Base-by-base conservation (phyloP, 164 flowering plant genomes). In the Nymphaea colorata region DNA sequence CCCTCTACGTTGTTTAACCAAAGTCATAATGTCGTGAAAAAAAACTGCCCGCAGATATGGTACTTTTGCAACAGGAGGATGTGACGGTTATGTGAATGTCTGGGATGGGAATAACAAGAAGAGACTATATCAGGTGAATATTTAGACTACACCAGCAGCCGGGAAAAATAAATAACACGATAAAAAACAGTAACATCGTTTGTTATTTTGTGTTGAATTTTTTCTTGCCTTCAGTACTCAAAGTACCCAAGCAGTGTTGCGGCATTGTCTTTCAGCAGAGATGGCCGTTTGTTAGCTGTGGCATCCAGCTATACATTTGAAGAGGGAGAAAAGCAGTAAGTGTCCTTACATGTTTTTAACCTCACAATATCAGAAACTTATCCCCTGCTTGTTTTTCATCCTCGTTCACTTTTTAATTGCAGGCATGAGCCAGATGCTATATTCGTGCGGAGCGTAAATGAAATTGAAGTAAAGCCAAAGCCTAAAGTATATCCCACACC, bases 91-190 rank as follows among this genome's bases (percentile, higher is more conserved):
- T 78, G 96, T 90, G 5, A 92, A 90, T 68, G 87, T 92, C 42
- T 92, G 96, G 96, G 96, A 90, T 76, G 98, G 96, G 14, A 88
- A 87, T 80, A 88, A 94, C 78, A 91, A 94, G 80, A 92, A 94
- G 83, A 82, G 98, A 77, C 77, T 92, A 44, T 92, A 95, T 74
- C 98, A 90, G 92, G 97, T 88, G 80, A 43, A 61, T 55, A 10
- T 8, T 55, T 16, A 55, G 36, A 25, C 36, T 25, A 25, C 36
- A 25, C 36, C 36, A 25, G 36, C 36, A 25, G 36, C 36, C 36
- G 36, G 1, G 36, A 1, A 25, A 25, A 25, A 25, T 25, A 25
- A 25, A 25, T 25, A 25, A 25, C 36, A 25, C 36, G 0, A 25
- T 25, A 25, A 25, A 25, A 25, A 25, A 25, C 36, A 25, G 36